Evolutionary conservation across 768 basidiomycete genomes (phyloP), one percentile per base, ranked within the genome.

Genomic region (Lyophyllum shimeji): DNA sequence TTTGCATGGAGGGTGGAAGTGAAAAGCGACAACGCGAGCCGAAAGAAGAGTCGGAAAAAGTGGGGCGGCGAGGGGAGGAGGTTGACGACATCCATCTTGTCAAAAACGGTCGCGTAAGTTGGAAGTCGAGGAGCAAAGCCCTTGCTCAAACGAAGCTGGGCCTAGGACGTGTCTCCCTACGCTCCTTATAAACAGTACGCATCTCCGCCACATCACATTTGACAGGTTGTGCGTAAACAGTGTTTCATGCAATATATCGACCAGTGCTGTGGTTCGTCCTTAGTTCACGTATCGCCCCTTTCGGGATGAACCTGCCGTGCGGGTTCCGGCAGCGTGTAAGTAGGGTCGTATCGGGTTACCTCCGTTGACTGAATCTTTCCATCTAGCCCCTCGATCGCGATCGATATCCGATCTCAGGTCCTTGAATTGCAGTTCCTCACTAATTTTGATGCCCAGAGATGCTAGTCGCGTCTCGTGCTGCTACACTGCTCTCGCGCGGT

Each of bases 21-120:
- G 50, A 83, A 68, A 24, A 80, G 60, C 27, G 76, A 78, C 20
- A 82, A 56, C 13, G 75, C 76, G 15, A 82, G 73, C 47, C 75
- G 73, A 50, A 83, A 57, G 57, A 84, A 70, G 43, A 81, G 71
- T 40, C 74, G 72, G 57, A 84, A 68, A 55, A 85, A 71, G 20
- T 80, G 74, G 44, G 78, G 72, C 23, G 84, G 83, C 1, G 81
- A 81, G 24, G 82, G 82, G 57, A 86, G 72, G 55, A 85, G 63
- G 52, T 69, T 71, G 58, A 75, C 65, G 55, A 76, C 62, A 59
- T 77, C 72, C 78, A 80, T 78, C 58, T 53, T 46, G 24, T 54
- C 20, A 33, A 29, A 34, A 43, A 34, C n/a, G 53, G 56, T 58
- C 53, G 20, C 51, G 40, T 17, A 25, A 24, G 21, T 45, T 27